Base-by-base conservation (phyloP, 495 filamentous ascomycete genomes). In the Trichoderma orchidacearum region DNA sequence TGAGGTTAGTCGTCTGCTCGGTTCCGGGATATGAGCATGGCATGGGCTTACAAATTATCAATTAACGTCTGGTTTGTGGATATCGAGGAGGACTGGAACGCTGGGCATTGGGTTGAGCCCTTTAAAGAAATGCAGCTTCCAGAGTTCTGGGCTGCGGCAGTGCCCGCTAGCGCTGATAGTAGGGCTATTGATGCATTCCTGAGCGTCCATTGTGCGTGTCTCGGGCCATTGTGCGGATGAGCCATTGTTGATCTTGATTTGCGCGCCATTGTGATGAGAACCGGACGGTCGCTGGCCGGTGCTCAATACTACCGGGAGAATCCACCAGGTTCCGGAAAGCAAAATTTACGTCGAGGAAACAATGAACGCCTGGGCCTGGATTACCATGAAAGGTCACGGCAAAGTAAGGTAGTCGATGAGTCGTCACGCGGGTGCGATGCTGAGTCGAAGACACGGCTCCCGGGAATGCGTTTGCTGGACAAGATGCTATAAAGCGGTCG, bases 21-120 rank as follows among this genome's bases (percentile, higher is more conserved):
- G n/a, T n/a, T n/a, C 30, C 27, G 17, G 11, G 12, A 32, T 18
- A 32, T 5, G 23, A 58, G 51, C 32, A 61, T 12, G 54, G 36
- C 27, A 50, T 27, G 57, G 57, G 81, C 90, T 68, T 78, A 97
- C 92, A 89, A 98, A 61, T 82, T 70, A 38, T 77, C 78, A 56
- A 80, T 77, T 51, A 95, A 66, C 52, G 70, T 72, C 34, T 69
- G 71, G 65, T 81, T 80, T 38, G 84, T 92, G 30, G 90, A 92
- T 36, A 99, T 80, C 3, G 87, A 93, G 1, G 94, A 82, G 32
- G 78, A 68, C 63, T 81, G 83, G 68, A 95, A 99, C 29, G 92
- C 90, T 55, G 86, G 75, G 72, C 94, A 99, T 55, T 79, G 73
- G 21, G 79, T 87, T 25, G 94, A 96, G 36, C 78, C 83, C 41